Evolutionary conservation across 1,284 basidiomycete species (phyloP).

Genomic region (Malassezia restricta): DNA sequence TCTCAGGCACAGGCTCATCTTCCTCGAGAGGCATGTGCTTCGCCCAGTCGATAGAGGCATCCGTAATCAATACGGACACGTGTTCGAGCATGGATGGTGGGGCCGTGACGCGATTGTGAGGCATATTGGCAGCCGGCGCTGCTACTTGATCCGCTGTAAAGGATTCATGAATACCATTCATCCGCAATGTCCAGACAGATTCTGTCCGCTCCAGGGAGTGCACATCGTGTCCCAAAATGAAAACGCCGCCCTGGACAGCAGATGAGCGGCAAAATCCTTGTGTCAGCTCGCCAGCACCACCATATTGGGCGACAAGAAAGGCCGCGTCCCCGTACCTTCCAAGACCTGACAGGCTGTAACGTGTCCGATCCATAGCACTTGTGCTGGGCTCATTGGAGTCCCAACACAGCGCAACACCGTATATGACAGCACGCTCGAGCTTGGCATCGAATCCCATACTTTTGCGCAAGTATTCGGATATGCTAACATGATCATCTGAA

Average conservation of each 20-base stretch:
- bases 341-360: constrained; percentile 59
- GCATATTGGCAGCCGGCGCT: neutral
- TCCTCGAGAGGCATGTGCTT: neutral
- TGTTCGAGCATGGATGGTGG: neutral
- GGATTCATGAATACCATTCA: constrained; percentile 55
- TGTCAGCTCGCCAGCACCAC: constrained; percentile 52
- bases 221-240: constrained; percentile 26
- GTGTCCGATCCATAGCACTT: constrained; percentile 21
- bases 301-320: constrained; percentile 87
- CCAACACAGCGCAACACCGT: constrained; percentile 43
- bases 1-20: constrained; percentile 49
- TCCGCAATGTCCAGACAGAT: constrained; percentile 34
- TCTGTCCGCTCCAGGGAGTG: constrained; percentile 13
- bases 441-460: neutral
- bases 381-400: constrained; percentile 20
- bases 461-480: neutral
- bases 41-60: constrained; percentile 18
- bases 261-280: constrained; percentile 38
- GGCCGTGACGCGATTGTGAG: neutral
- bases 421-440: constrained; percentile 19
- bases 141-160: constrained; percentile 47
- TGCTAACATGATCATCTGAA: neutral
- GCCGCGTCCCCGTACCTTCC: constrained; percentile 81
- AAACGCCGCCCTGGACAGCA: constrained; percentile 34
- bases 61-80: constrained; percentile 20